Conservation (phyloP, 192 early-diverging fungal genomes). For the Phlyctochytrium planicorne region DNA sequence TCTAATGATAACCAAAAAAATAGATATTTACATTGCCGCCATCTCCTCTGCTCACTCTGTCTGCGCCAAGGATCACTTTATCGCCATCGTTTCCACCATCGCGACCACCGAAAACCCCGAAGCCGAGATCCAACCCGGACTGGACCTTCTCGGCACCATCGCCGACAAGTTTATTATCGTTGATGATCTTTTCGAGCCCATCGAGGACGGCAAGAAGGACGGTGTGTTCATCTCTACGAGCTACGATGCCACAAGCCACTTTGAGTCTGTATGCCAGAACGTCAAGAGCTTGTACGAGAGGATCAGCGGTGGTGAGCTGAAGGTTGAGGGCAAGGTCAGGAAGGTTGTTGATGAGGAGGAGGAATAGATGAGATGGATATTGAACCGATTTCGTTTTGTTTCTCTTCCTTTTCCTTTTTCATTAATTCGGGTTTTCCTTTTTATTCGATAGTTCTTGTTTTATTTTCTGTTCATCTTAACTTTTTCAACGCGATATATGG, state of each 20-base stretch:
- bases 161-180: slow-evolving; percentile 89
- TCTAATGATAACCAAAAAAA: not conserved
- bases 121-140: slow-evolving; percentile 79
- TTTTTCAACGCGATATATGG: too few species aligned
- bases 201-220: slow-evolving; percentile 74
- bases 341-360: slow-evolving; percentile 44
- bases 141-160: slow-evolving; percentile 86
- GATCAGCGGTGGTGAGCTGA: slow-evolving; percentile 55
- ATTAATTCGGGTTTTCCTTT: too few species aligned
- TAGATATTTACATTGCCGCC: slow-evolving; percentile 93
- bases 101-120: slow-evolving; percentile 82
- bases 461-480: too few species aligned
- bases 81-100: slow-evolving; percentile 95
- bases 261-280: slow-evolving; percentile 95
- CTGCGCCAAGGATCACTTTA: slow-evolving; percentile 77
- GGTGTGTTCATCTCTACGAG: slow-evolving; percentile 88
- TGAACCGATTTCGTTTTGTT: too few species aligned
- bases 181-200: slow-evolving; percentile 82
- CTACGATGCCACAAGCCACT: slow-evolving; percentile 98
- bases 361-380: too few species aligned
- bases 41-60: slow-evolving; percentile 89
- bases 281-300: slow-evolving; percentile 87
- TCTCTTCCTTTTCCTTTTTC: too few species aligned
- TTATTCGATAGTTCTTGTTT: too few species aligned
- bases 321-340: slow-evolving; percentile 57